Evolutionary conservation across 2,329 filamentous ascomycete genomes (phyloP).

Genomic region (Cladosporium oxysporum): DNA sequence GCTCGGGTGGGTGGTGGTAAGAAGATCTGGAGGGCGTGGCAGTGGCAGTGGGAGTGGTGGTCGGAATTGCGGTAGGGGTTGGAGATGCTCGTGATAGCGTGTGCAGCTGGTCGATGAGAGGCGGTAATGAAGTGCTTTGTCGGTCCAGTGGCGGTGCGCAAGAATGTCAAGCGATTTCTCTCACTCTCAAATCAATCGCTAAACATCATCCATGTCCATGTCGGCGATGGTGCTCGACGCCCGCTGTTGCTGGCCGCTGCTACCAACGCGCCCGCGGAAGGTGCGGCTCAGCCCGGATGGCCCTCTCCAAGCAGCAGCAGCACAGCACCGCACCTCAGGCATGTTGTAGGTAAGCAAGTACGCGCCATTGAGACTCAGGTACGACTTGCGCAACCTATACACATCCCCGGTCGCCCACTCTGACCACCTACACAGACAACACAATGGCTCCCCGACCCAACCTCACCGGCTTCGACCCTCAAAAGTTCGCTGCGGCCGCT

Average conservation of each 20-base stretch:
- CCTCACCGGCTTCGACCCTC: slow-evolving; percentile 90
- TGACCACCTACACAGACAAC: slow-evolving; percentile 9
- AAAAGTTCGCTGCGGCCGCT: slow-evolving; percentile 73
- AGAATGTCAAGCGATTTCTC: neutral
- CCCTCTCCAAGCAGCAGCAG: neutral
- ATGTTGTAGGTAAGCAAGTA: slow-evolving; percentile 17
- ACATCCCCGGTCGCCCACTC: slow-evolving; percentile 1
- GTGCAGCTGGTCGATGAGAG: neutral
- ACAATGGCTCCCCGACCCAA: slow-evolving; percentile 62
- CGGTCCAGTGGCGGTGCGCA: neutral
- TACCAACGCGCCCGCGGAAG: neutral
- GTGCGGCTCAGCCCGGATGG: neutral
- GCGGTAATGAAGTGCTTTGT: neutral
- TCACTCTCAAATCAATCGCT: neutral
- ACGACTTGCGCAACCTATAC: slow-evolving; percentile 10
- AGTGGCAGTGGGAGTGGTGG: neutral
- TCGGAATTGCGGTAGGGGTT: neutral
- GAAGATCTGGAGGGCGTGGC: neutral
- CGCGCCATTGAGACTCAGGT: slow-evolving; percentile 19
- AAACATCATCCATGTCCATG: neutral
- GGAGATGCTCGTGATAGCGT: slow-evolving; percentile 1
- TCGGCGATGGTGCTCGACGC: slow-evolving; percentile 2
- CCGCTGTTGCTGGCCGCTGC: neutral
- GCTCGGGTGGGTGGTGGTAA: slow-evolving; percentile 2
- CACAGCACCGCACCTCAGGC: slow-evolving; percentile 17